Evolutionary conservation across 345 rosid species (phyloP).

Genomic region (Tarenaya hassleriana): DNA sequence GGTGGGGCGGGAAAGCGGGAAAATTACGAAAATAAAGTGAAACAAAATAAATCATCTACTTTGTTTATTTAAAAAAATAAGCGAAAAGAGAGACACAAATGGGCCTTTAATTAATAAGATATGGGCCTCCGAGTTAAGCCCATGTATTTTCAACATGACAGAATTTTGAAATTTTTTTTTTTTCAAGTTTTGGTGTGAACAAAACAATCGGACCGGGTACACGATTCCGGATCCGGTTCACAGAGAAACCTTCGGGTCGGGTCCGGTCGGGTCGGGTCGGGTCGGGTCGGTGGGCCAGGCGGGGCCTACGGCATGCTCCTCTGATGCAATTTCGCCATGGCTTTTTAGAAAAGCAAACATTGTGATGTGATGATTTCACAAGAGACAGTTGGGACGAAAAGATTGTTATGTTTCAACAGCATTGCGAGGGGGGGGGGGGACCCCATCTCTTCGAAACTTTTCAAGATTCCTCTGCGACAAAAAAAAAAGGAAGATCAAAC

Average conservation of each 20-base stretch:
- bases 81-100: not conserved
- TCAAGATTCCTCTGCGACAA: conserved; percentile 2
- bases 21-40: conserved; percentile 3
- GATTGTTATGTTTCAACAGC: conserved; percentile 16
- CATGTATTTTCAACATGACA: no score
- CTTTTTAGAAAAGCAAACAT: conserved; percentile 31
- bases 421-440: conserved; percentile 1
- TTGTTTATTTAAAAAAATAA: not conserved
- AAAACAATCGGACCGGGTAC: not conserved
- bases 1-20: conserved; percentile 30
- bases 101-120: no score
- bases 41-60: no score
- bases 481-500: conserved; percentile 6
- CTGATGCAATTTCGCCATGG: no score
- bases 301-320: conserved; percentile 19
- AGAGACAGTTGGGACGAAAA: no score
- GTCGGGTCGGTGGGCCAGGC: conserved; percentile 14
- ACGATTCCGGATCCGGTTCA: conserved; percentile 8
- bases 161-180: no score
- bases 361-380: conserved; percentile 22
- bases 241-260: conserved; percentile 21
- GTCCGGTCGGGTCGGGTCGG: conserved; percentile 18
- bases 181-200: not conserved
- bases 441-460: conserved; percentile 13
- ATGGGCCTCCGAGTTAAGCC: no score